These are phyloP conservation scores for Nemania sp. DNA, from an alignment of 2,329 filamentous ascomycete genomes.

Conservation along the genomic window DNA sequence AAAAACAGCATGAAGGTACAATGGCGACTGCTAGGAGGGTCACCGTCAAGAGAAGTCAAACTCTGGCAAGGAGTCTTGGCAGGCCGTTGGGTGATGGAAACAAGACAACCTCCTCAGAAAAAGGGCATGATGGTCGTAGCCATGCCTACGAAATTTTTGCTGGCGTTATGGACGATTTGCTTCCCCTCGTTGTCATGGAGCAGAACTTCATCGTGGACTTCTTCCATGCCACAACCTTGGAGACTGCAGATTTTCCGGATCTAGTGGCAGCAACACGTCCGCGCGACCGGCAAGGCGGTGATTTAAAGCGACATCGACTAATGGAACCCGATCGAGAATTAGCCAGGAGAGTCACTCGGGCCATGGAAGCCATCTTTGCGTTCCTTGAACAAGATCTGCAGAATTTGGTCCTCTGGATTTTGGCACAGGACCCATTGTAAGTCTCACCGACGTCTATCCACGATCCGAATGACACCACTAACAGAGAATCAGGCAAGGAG, in stretches of 20 bases:
- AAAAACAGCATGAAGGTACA: conserved; percentile 80
- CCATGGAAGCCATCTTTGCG: conserved; percentile 86
- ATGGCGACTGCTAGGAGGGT: conserved; percentile 81
- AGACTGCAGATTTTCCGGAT: conserved; percentile 81
- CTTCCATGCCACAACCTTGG: conserved; percentile 89
- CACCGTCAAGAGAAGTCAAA: conserved; percentile 93
- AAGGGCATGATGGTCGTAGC: conserved; percentile 65
- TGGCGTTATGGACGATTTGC: conserved; percentile 76
- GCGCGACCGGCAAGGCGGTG: conserved; percentile 69
- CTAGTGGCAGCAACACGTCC: conserved; percentile 69
- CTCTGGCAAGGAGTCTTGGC: conserved; percentile 73
- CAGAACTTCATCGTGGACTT: conserved; percentile 98
- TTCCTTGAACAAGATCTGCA: conserved; percentile 81
- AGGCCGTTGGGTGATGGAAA: conserved; percentile 67
- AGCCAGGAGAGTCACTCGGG: conserved; percentile 79
- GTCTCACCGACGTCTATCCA: conserved; percentile 41
- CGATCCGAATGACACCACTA: neutral
- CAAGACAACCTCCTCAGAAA: conserved; percentile 56
- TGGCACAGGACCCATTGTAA: conserved; percentile 79
- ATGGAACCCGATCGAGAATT: conserved; percentile 89
- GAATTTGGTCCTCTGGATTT: conserved; percentile 79
- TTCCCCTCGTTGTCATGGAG: conserved; percentile 85
- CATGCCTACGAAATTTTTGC: conserved; percentile 81
- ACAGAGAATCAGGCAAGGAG: conserved; percentile 68
- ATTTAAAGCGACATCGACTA: conserved; percentile 72